A percentile compares a stretch with the other conserved stretches of the same genome.
Evolutionary conservation across 495 filamentous ascomycete species (phyloP).

Genomic region (Tuber umbilicatum): DNA sequence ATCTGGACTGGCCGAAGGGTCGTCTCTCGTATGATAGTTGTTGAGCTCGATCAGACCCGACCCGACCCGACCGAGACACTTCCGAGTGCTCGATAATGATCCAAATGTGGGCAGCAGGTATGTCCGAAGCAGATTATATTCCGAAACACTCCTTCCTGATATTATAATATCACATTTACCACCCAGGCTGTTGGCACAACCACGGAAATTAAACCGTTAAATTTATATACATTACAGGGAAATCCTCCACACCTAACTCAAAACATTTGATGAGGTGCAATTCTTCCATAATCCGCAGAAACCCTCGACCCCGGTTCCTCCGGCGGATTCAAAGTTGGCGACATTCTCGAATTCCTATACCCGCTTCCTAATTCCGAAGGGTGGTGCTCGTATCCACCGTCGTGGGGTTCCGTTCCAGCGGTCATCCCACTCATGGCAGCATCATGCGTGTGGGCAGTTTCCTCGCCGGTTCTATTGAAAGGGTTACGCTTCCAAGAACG

Average conservation of each 20-base stretch:
- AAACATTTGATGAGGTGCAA: neutral
- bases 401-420: neutral
- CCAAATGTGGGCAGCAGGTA: neutral
- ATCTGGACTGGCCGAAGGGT: neutral
- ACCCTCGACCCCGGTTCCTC: neutral
- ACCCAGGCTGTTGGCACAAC: neutral
- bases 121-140: neutral
- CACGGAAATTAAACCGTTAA: neutral
- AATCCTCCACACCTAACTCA: neutral
- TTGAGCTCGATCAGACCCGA: too few relatives aligned
- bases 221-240: neutral
- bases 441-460: slow-evolving; percentile 13
- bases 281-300: neutral
- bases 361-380: neutral
- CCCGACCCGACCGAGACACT: neutral
- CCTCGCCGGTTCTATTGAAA: slow-evolving; percentile 15
- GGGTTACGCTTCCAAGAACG: slow-evolving; percentile 13
- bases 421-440: slow-evolving; percentile 11
- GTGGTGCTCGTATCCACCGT: neutral
- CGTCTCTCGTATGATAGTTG: neutral
- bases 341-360: neutral
- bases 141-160: neutral
- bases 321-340: neutral
- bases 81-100: neutral
- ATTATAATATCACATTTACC: neutral